Percentiles rank a stretch among this genome's conserved stretches.
phyloP scores from a whole-genome alignment of 2,329 filamentous ascomycete genomes.

The Nothophaeocryptopus gaeumannii region DNA sequence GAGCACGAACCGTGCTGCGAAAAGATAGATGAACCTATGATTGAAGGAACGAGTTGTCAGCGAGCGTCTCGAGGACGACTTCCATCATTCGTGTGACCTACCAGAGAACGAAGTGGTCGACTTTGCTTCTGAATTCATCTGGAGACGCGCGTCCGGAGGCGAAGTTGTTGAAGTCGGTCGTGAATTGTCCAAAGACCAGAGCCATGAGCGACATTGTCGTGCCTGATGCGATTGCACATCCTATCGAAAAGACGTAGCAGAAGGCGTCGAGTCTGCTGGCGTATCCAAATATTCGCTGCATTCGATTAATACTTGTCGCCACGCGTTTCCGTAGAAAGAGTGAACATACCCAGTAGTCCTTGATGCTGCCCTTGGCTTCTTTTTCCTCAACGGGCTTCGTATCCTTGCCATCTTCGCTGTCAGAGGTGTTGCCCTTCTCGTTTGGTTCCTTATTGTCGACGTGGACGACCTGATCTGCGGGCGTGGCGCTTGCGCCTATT shows the following conservation, averaged over 20 bases:
- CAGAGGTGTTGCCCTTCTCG: slow-evolving; percentile 5
- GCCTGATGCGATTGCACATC: slow-evolving; percentile 44
- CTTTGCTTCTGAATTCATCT: slow-evolving; percentile 20
- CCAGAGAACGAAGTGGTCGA: slow-evolving; percentile 54
- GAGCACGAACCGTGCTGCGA: slow-evolving; percentile 62
- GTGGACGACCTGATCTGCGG: slow-evolving; percentile 4
- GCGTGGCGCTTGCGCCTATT: slow-evolving; percentile 5
- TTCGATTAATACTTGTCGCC: neutral
- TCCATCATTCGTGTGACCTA: too few species aligned
- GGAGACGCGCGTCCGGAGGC: slow-evolving; percentile 16
- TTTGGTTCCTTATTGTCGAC: slow-evolving; percentile 4
- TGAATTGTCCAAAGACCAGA: slow-evolving; percentile 52
- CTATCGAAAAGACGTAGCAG: slow-evolving; percentile 30
- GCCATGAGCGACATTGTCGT: slow-evolving; percentile 49
- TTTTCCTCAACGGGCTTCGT: slow-evolving; percentile 7
- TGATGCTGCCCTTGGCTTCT: slow-evolving; percentile 18
- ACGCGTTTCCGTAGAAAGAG: neutral
- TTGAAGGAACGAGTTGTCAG: too few species aligned
- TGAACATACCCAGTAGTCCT: slow-evolving; percentile 18
- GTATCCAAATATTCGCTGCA: slow-evolving; percentile 32
- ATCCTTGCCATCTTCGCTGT: slow-evolving; percentile 9
- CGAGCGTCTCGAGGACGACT: too few species aligned
- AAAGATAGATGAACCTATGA: slow-evolving; percentile 60
- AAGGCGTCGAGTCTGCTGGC: slow-evolving; percentile 28
- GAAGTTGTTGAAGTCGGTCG: slow-evolving; percentile 48